Evolutionary conservation across 2,329 filamentous ascomycete species (phyloP), one percentile per base, ranked within the genome.

Genomic region (Fusarium ramigenum): DNA sequence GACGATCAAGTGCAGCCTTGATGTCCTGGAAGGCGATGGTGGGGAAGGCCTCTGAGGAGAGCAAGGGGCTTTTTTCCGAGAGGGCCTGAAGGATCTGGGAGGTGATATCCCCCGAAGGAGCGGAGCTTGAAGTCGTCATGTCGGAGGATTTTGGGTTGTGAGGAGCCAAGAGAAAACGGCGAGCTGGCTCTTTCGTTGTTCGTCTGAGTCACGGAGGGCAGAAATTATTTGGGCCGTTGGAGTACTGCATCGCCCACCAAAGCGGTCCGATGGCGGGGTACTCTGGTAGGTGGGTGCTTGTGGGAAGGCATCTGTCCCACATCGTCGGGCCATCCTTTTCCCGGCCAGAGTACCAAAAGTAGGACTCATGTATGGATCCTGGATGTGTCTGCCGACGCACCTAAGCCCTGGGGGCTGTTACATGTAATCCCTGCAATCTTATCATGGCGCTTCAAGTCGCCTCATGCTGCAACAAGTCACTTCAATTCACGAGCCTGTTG

Each of bases 1-100:
- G 89, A 75, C 95, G 90, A 84, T 98, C 96, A 73, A 98, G 88
- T 36, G 94, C 93, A 72, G 93, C 93, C 86, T 98, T 98, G 80
- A 98, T 85, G 67, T 90, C 88, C 69, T 88, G 86, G 78, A 92
- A 93, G 78, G 90, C 86, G 77, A 87, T 84, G 76, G 87, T 82
- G 75, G 93, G 90, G 85, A 95, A 95, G 79, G 87, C 87, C 78
- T 93, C 89, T 78, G 86, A 86, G 60, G 93, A 93, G 77, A 92
- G 84, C 75, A 95, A 84, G 50, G 92, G 88, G 75, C 91, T 89
- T 70, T 89, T 83, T 78, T 88, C 85, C 81, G 87, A 87, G 77
- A 96, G 86, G 62, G 89, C 88, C 69, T 90, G 87, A 77, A 96
- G 88, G 75, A 95, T 86, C 78, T 90, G 85, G 63, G 86, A 85